Evolutionary conservation across 163 green algal genomes (phyloP).

Genomic region (Scenedesmus sp.): DNA sequence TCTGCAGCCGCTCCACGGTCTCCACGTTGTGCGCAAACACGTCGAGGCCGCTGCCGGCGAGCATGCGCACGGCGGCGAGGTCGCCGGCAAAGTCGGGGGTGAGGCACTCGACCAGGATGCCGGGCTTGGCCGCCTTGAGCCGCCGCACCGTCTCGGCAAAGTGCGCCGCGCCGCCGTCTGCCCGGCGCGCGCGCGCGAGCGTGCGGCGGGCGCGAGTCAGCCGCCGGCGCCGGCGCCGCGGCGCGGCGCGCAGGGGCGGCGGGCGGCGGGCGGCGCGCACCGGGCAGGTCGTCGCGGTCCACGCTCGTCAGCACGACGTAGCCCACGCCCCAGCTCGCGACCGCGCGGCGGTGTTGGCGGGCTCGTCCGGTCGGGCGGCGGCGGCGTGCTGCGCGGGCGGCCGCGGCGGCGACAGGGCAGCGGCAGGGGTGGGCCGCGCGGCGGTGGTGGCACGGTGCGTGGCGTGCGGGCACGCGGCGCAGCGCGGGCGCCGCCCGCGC

Average conservation of each 20-base stretch:
- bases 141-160: constrained; percentile 75
- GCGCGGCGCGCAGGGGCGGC: too few species aligned
- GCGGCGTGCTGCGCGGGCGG: too few species aligned
- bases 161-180: constrained; percentile 81
- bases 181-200: too few species aligned
- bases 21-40: constrained; percentile 97
- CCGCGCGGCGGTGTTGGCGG: constrained; percentile 77
- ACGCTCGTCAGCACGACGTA: constrained; percentile 96
- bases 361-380: constrained; percentile 73
- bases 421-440: too few species aligned
- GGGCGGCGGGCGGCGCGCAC: too few species aligned
- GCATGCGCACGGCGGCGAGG: neutral
- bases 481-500: too few species aligned
- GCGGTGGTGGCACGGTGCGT: too few species aligned
- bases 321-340: constrained; percentile 87
- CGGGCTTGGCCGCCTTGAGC: constrained; percentile 74
- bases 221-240: too few species aligned
- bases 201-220: too few species aligned
- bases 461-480: too few species aligned
- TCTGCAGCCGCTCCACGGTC: constrained; percentile 86
- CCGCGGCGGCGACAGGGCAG: too few species aligned
- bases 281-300: constrained; percentile 62
- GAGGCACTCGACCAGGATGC: constrained; percentile 86
- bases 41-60: constrained; percentile 74
- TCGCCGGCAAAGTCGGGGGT: constrained; percentile 78